Evolutionary conservation across 208 protist genomes (phyloP), one percentile per base, ranked within the genome.

Genomic region (Wallacemonas sp.): DNA sequence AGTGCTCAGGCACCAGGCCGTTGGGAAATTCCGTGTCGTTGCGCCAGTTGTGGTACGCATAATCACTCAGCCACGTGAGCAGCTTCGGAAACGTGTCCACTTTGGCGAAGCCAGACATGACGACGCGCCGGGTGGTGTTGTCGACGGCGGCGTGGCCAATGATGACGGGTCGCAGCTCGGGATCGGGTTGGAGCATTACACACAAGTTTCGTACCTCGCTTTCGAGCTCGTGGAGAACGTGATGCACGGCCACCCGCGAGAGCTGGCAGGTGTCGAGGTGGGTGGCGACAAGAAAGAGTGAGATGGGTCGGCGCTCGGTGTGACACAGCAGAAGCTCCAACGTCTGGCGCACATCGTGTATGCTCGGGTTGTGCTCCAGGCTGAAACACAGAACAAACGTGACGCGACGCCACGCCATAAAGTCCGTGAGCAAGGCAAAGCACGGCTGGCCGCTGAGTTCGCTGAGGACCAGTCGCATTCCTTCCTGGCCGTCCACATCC

Each of bases 381-480:
- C 80, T 80, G 60, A 93, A 90, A 68, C 82, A 93, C 2, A 96
- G 58, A 5, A 91, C 73, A 66, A 89, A 96, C 8, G 81, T 86
- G 28, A 86, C 79, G 45, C 83, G 79, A 21, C 79, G 76, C 5
- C 77, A 78, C 5, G 90, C 86, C 4, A 93, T 73, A 33, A 84
- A 66, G 27, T 83, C 79, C 14, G 81, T 70, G 55, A 96, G 59
- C 5, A 85, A 46, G 22, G 77, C 77, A 66, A 94, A 94, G 72
- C 75, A 89, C 24, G 70, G 61, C 55, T 68, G 65, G 0, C 90
- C 90, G 30, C 87, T 73, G 2, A 96, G 75, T 46, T 96, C 86
- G 33, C 79, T 63, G 21, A 93, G 46, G 44, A 70, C 58, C 19
- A 96, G 80, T 22, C 71, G 36, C 54, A 91, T 66, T 17, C 27